Evolutionary conservation across 106 monocot species (phyloP).

Genomic region (Platanthera guangdongensis): DNA sequence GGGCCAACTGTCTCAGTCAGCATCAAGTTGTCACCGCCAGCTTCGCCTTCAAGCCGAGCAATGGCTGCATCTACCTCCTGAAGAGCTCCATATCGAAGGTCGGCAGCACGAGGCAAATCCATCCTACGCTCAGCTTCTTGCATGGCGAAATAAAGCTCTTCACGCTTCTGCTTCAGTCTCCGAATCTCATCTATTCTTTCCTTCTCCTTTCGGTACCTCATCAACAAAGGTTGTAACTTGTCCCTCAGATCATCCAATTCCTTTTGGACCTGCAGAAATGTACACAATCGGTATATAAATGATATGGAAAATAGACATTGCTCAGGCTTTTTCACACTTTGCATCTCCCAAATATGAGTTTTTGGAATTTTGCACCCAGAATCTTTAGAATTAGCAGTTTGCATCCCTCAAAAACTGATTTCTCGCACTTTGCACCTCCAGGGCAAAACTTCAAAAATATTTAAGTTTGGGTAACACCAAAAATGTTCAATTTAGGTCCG

Average conservation of each 20-base stretch:
- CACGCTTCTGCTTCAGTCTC: slow-evolving; percentile 46
- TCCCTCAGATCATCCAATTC: slow-evolving; percentile 79
- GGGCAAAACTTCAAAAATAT: too few species aligned
- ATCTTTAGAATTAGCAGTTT: too few species aligned
- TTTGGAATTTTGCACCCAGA: too few species aligned
- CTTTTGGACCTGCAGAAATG: slow-evolving; percentile 31
- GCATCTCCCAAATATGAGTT: too few species aligned
- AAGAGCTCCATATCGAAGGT: slow-evolving; percentile 65
- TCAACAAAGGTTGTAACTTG: slow-evolving; percentile 67
- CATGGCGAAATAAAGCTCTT: slow-evolving; percentile 36
- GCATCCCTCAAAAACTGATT: too few species aligned
- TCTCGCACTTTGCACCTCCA: too few species aligned
- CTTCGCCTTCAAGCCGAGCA: slow-evolving; percentile 55
- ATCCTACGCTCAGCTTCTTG: slow-evolving; percentile 58
- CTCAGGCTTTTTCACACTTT: too few species aligned
- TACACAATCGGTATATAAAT: background rate
- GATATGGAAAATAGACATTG: too few species aligned
- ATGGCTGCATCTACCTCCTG: slow-evolving; percentile 82
- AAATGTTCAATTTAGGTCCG: too few species aligned
- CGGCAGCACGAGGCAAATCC: slow-evolving; percentile 67
- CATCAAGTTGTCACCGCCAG: slow-evolving; percentile 71
- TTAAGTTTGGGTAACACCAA: too few species aligned
- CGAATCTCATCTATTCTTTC: slow-evolving; percentile 80
- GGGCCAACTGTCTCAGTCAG: slow-evolving; percentile 81
- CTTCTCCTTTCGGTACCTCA: slow-evolving; percentile 91